Base-by-base conservation (phyloP, 768 basidiomycete genomes). In the Mycena rebaudengoi region DNA sequence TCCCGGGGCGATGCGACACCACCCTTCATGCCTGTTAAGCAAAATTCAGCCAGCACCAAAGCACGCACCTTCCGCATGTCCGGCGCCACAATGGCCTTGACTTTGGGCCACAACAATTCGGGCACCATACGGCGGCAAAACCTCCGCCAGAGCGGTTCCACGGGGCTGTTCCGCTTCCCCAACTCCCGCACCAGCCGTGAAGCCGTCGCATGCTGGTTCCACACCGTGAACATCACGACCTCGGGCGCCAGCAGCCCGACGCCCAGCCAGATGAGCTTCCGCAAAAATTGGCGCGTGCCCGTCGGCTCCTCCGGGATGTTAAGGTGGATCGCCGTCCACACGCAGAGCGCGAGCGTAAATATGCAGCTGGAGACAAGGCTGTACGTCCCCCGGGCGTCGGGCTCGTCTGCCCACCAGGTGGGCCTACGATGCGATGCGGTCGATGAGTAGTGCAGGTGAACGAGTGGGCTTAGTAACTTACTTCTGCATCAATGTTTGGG, bases 291-390 rank as follows among this genome's bases (percentile, higher is more conserved):
- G 3, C 54, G 54, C n/a, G 54, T 41, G 6, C 37, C 54, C 1
- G 40, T 1, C 4, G 26, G 26, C 11, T n/a, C 26, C n/a, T 56
- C 29, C 18, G 62, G 62, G 12, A 50, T 40, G 49, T 51, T 50
- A 14, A 58, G 45, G 41, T 26, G 62, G 35, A 52, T 66, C 30
- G 52, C 64, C 39, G 30, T 66, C 48, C 50, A 29, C 11, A 65
- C 59, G n/a, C 35, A 64, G 39, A 65, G 54, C 33, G 39, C 64
- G n/a, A 48, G 39, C 23, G 53, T 51, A 28, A 40, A 66, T 21
- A 55, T 44, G 53, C 64, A 65, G 64, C 64, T 61, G 12, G 54
- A 56, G 7, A 56, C 41, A 28, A 56, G 39, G 30, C 29, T 44
- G 41, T 56, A 56, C n/a, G 54, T 56, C n/a, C 52, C 54, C 11